phyloP scores from a whole-genome alignment of 352 stramenopile species.

The Globisporangium perplexum region DNA sequence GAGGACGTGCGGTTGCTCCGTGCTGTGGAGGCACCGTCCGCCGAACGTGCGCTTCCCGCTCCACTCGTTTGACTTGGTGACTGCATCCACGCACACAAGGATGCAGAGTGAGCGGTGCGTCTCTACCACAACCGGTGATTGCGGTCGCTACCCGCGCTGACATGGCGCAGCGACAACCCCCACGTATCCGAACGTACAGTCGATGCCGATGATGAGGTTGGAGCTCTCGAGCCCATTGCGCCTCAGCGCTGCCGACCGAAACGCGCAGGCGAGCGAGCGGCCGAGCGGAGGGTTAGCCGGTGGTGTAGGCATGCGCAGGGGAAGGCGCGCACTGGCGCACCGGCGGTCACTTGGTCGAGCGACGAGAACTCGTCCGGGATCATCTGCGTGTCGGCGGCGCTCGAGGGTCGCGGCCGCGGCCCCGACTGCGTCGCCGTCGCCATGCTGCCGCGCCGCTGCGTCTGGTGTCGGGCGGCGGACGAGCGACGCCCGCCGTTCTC shows the following conservation, averaged over 20 bases:
- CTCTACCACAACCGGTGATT: too few species aligned
- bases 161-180: not conserved
- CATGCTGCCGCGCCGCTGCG: slow-evolving; percentile 3
- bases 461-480: not conserved
- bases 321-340: slow-evolving; percentile 6
- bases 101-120: not conserved
- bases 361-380: slow-evolving; percentile 69
- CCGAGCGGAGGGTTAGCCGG: not conserved
- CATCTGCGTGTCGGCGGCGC: slow-evolving; percentile 27
- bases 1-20: slow-evolving; percentile 26
- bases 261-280: not conserved
- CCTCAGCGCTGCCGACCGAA: slow-evolving; percentile 35
- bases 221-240: slow-evolving; percentile 75
- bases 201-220: slow-evolving; percentile 83
- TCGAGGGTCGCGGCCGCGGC: slow-evolving; percentile 22
- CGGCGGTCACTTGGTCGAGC: slow-evolving; percentile 55
- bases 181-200: slow-evolving; percentile 56
- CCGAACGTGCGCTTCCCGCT: slow-evolving; percentile 80
- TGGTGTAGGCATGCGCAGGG: too few species aligned
- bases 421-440: slow-evolving; percentile 33
- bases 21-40: slow-evolving; percentile 62
- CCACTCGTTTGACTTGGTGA: slow-evolving; percentile 89
- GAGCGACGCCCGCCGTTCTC: not conserved
- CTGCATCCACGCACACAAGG: slow-evolving; percentile 28
- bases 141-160: too few species aligned